Evolutionary conservation across 2,329 filamentous ascomycete species (phyloP).

Genomic region (Cercospora sp.): DNA sequence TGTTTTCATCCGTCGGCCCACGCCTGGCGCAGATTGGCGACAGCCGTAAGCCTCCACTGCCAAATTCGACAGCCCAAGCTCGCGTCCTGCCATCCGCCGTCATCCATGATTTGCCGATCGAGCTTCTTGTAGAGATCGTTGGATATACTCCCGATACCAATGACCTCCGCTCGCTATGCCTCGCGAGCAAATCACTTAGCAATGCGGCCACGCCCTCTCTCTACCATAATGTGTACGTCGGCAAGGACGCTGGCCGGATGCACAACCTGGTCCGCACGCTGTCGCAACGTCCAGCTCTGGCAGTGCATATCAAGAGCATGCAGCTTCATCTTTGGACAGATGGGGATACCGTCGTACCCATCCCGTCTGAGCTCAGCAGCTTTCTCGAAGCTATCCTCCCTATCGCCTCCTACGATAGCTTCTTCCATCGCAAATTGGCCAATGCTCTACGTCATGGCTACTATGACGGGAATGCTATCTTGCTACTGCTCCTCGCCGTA

Average conservation of each 20-base stretch:
- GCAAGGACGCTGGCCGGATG: background rate
- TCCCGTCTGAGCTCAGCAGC: background rate
- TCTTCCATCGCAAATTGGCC: background rate
- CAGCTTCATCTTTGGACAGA: background rate
- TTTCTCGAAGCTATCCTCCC: slow-evolving; percentile 1
- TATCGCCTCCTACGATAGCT: background rate
- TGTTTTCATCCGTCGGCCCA: background rate
- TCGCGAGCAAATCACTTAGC: background rate
- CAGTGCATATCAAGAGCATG: background rate
- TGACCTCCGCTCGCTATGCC: background rate
- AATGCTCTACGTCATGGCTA: background rate
- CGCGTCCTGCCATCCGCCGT: background rate
- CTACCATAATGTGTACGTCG: background rate
- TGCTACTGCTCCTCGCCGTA: slow-evolving; percentile 4
- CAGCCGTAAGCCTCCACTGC: background rate
- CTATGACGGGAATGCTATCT: background rate
- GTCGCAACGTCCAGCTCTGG: background rate
- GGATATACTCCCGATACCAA: background rate
- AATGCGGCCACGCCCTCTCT: background rate
- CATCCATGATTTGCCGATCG: slow-evolving; percentile 3
- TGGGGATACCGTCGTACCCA: too few species aligned
- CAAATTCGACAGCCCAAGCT: background rate
- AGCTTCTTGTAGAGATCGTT: slow-evolving; percentile 2
- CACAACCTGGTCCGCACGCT: slow-evolving; percentile 3
- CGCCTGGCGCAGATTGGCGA: background rate